A percentile compares a stretch with the other conserved stretches of the same genome.
Evolutionary conservation across 495 filamentous ascomycete genomes (phyloP).

Genomic region (Neurospora sp.): DNA sequence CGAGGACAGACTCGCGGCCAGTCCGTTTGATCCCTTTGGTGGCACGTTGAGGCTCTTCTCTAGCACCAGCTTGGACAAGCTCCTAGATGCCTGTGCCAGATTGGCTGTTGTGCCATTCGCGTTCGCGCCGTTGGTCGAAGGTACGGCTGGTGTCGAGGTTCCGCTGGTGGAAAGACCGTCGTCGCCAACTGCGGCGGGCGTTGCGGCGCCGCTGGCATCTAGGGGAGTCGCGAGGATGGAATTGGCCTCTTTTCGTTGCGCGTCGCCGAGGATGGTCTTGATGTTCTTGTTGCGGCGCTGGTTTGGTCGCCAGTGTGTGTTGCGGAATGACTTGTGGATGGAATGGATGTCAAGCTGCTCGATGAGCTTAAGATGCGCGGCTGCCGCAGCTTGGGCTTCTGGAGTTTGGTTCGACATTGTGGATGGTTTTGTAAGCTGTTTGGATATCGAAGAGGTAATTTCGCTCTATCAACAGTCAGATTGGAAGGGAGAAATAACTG

Average conservation of each 20-base stretch:
- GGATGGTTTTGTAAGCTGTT: slow-evolving; percentile 5
- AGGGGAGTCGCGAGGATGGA: slow-evolving; percentile 67
- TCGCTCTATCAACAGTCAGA: neutral
- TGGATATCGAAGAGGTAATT: neutral
- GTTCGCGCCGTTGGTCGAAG: slow-evolving; percentile 18
- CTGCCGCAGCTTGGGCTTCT: slow-evolving; percentile 29
- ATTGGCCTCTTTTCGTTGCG: slow-evolving; percentile 63
- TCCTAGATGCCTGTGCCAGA: slow-evolving; percentile 74
- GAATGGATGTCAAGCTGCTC: slow-evolving; percentile 80
- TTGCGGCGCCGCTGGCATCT: slow-evolving; percentile 65
- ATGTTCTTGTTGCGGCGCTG: slow-evolving; percentile 96
- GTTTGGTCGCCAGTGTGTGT: slow-evolving; percentile 76
- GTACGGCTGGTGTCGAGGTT: slow-evolving; percentile 48
- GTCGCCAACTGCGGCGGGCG: slow-evolving; percentile 44
- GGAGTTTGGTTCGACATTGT: slow-evolving; percentile 21
- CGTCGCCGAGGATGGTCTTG: slow-evolving; percentile 92
- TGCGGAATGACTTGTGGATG: slow-evolving; percentile 78
- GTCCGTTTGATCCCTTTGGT: slow-evolving; percentile 21
- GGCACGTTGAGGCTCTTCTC: slow-evolving; percentile 46
- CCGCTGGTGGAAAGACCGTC: slow-evolving; percentile 46
- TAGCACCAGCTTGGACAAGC: slow-evolving; percentile 71
- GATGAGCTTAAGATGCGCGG: slow-evolving; percentile 52
- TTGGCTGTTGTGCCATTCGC: slow-evolving; percentile 36
- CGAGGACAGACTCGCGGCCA: slow-evolving; percentile 22
- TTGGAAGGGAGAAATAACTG: neutral